Conservation (phyloP, 108 stramenopile genomes). For the Cyclotella kingstonii region DNA sequence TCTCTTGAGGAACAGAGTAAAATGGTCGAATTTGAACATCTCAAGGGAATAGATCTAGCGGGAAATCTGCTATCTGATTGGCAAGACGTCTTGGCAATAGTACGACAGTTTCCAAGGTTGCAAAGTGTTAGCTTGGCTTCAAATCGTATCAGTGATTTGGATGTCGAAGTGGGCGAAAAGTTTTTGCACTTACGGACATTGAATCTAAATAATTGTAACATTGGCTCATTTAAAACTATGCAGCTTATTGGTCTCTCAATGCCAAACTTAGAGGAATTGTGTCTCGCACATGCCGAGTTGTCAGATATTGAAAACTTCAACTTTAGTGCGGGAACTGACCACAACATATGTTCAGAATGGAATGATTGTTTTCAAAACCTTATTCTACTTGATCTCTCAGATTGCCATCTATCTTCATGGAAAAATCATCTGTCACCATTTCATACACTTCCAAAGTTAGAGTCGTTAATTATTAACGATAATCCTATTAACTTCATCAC, state of each 20-base stretch:
- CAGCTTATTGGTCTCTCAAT: conserved; percentile 48
- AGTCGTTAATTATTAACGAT: conserved; percentile 77
- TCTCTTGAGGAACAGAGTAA: conserved; percentile 25
- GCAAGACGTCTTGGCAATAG: conserved; percentile 49
- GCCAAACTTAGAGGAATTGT: conserved; percentile 78
- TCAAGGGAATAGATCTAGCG: conserved; percentile 77
- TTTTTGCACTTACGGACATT: conserved; percentile 37
- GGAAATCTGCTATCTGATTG: conserved; percentile 76
- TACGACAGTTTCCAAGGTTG: conserved; percentile 64
- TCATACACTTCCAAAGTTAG: conserved; percentile 50
- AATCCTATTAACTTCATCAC: conserved; percentile 55
- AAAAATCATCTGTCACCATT: conserved; percentile 53
- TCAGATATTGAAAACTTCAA: conserved; percentile 48
- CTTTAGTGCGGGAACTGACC: not conserved
- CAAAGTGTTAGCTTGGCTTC: conserved; percentile 62
- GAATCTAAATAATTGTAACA: conserved; percentile 66
- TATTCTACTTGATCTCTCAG: conserved; percentile 64
- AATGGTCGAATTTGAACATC: conserved; percentile 45
- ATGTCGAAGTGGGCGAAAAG: conserved; percentile 7
- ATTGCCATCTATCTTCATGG: conserved; percentile 69
- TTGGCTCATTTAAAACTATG: conserved; percentile 56
- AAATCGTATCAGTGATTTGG: conserved; percentile 68
- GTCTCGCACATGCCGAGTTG: conserved; percentile 62
- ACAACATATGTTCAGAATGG: conserved; percentile 2
- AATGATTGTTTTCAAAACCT: conserved; percentile 52